Evolutionary conservation across 805 yeast species (phyloP).

Genomic region (Ogataea philodendri): DNA sequence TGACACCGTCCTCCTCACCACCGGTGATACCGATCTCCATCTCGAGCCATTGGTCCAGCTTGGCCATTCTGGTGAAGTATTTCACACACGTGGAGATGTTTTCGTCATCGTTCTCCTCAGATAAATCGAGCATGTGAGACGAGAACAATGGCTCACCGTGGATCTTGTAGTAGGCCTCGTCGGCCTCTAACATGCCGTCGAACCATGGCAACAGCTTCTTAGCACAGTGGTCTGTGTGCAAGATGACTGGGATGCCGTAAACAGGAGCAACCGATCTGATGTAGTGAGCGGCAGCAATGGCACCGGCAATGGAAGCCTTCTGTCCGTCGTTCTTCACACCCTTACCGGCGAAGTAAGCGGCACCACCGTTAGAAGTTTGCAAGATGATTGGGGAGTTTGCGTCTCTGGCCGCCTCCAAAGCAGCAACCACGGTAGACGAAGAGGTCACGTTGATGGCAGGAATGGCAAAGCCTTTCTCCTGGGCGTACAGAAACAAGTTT

Average conservation of each 20-base stretch:
- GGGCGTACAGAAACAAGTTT: conserved; percentile 85
- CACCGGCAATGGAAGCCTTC: conserved; percentile 89
- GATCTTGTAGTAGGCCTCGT: conserved; percentile 82
- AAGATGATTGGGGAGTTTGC: conserved; percentile 90
- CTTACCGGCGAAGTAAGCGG: conserved; percentile 99
- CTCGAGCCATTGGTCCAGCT: conserved; percentile 96
- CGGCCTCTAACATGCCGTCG: conserved; percentile 97
- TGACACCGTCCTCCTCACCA: conserved; percentile 99
- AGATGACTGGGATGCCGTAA: conserved; percentile 93
- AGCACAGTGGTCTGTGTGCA: conserved; percentile 99
- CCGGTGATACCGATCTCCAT: conserved; percentile 99
- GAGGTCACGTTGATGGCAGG: conserved; percentile 99
- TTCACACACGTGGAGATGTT: conserved; percentile 92
- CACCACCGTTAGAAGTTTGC: conserved; percentile 99
- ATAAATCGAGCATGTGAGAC: conserved; percentile 97
- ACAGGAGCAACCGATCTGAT: conserved; percentile 94
- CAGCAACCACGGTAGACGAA: conserved; percentile 95
- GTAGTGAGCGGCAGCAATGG: conserved; percentile 97
- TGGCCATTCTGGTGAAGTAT: conserved; percentile 92
- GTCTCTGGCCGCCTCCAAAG: conserved; percentile 96
- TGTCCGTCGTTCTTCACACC: conserved; percentile 94
- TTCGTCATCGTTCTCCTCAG: conserved; percentile 95
- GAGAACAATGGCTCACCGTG: conserved; percentile 97
- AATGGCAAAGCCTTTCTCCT: conserved; percentile 88
- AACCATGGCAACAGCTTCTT: conserved; percentile 97